These are phyloP conservation scores for Pseudoperonospora humuli DNA, from an alignment of 352 stramenopile genomes.

Conservation along the genomic window DNA sequence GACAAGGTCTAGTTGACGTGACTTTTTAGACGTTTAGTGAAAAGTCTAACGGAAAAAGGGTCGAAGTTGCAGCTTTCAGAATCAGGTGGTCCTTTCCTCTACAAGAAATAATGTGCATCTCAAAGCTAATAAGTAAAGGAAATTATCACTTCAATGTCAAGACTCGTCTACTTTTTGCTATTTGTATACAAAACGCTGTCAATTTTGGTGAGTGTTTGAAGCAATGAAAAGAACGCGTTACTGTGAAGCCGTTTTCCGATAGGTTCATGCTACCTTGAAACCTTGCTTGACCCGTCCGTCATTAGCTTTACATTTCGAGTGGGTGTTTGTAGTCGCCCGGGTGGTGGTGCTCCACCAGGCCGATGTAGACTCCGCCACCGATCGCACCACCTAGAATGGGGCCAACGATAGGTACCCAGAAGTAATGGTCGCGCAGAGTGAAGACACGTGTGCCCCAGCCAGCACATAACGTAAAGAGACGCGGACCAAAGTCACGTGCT, in stretches of 20 bases:
- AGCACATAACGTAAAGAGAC: constrained; percentile 34
- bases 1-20: no score
- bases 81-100: no score
- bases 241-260: no score
- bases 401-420: constrained; percentile 52
- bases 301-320: constrained; percentile 4
- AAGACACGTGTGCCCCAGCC: constrained; percentile 35
- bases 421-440: constrained; percentile 39
- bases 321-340: constrained; percentile 37
- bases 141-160: not conserved
- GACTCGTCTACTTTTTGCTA: not conserved
- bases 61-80: no score
- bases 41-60: no score
- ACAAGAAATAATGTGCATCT: no score
- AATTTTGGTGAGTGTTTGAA: not conserved
- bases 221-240: no score
- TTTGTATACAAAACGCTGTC: not conserved
- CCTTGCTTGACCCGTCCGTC: not conserved
- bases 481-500: constrained; percentile 42
- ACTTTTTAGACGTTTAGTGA: no score
- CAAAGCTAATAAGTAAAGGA: not conserved
- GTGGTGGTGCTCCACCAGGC: constrained; percentile 40
- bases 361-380: constrained; percentile 33
- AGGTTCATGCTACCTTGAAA: no score
- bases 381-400: constrained; percentile 36